Evolutionary conservation across 495 filamentous ascomycete genomes (phyloP), one percentile per base, ranked within the genome.

Genomic region (Clavariopsis aquatica): DNA sequence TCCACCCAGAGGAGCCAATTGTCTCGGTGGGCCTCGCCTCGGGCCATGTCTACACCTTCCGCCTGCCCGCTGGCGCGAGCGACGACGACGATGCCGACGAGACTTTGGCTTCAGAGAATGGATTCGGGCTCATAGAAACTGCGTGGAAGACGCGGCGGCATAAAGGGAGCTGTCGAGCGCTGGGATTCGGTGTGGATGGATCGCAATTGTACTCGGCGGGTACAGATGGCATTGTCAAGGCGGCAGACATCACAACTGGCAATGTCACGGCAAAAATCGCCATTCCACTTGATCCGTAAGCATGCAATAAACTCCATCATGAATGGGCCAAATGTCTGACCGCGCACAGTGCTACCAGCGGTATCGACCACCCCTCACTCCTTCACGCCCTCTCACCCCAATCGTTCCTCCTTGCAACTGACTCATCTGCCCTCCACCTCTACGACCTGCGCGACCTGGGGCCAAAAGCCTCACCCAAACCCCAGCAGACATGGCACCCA

Each of bases 161-260:
- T 75, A 93, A 95, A 79, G 94, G 92, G 4, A 96, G 92, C 77
- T 96, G 93, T 72, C 82, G 94, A 34, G 83, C 82, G 52, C 78
- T 97, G 55, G 83, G 80, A 8, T 98, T 93, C 72, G 87, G 86
- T 62, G 71, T 83, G 54, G 92, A 96, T 69, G 93, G 92, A 17
- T 76, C 83, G 61, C 77, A 80, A 36, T 80, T 98, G 57, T 96
- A 92, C 75, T 96, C 92, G 0, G 89, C 91, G 20, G 95, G 94
- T 45, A 93, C 87, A 49, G 95, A 98, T 78, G 87, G 89, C 23
- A 75, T 98, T 36, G 83, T 98, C 59, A 98, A 98, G 76, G 88
- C 87, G 51, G 95, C 93, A 43, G 86, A 83, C 47, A 82, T 88
- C 0, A 82, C 85, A 71, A 96, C 91, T 2, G 94, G 94, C 13